Conservation (phyloP, 2,329 filamentous ascomycete species). For the Penicillium sp. region DNA sequence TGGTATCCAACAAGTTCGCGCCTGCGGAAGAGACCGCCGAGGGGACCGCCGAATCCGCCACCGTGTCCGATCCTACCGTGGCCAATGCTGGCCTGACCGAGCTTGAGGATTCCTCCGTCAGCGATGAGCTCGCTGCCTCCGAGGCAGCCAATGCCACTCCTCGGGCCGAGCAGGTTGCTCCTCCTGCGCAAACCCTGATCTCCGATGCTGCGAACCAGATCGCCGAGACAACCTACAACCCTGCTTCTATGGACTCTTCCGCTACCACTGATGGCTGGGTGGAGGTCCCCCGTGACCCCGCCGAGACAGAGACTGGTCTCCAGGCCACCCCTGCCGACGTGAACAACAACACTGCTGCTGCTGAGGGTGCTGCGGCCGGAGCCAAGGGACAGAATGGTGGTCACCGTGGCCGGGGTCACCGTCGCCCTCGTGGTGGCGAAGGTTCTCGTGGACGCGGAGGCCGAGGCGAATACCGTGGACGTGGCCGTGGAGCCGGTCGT, state of each 20-base stretch:
- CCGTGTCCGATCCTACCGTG: slow-evolving; percentile 63
- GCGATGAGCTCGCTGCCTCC: slow-evolving; percentile 60
- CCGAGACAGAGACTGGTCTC: slow-evolving; percentile 73
- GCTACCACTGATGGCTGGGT: slow-evolving; percentile 72
- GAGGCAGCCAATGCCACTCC: not conserved
- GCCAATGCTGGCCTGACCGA: slow-evolving; percentile 67
- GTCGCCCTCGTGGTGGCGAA: slow-evolving; percentile 42
- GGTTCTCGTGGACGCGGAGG: slow-evolving; percentile 46
- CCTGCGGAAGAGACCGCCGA: slow-evolving; percentile 43
- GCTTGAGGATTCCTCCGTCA: slow-evolving; percentile 57
- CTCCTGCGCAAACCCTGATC: slow-evolving; percentile 50
- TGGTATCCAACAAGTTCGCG: slow-evolving; percentile 54
- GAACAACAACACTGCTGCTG: slow-evolving; percentile 62
- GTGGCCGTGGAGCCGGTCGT: slow-evolving; percentile 25
- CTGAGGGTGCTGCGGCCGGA: slow-evolving; percentile 60
- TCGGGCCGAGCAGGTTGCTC: slow-evolving; percentile 33
- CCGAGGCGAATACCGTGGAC: slow-evolving; percentile 35
- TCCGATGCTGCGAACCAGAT: slow-evolving; percentile 52
- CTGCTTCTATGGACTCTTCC: slow-evolving; percentile 56
- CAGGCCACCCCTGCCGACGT: slow-evolving; percentile 70
- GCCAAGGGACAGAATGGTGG: slow-evolving; percentile 45
- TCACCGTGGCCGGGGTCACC: slow-evolving; percentile 41
- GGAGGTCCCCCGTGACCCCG: slow-evolving; percentile 72
- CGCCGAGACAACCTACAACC: slow-evolving; percentile 63
- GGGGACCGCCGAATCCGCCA: slow-evolving; percentile 42